phyloP scores from a whole-genome alignment of 2,329 filamentous ascomycete genomes.

The Phyllosticta citriasiana region DNA sequence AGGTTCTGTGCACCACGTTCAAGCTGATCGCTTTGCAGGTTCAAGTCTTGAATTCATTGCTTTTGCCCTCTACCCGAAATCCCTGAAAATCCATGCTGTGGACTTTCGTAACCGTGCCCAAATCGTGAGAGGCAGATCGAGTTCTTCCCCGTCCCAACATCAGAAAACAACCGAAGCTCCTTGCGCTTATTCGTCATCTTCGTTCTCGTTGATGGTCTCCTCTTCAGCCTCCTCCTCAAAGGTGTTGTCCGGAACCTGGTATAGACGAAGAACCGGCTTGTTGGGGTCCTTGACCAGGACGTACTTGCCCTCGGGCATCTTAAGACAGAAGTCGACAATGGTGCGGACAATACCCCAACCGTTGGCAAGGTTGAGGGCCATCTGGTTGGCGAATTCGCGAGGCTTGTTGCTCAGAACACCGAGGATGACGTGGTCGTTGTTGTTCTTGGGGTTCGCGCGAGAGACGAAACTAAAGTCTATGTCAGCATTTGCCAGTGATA shows the following conservation, averaged over 20 bases:
- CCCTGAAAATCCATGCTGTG: not conserved
- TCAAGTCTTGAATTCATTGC: conserved; percentile 5
- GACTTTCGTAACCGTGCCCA: conserved; percentile 4
- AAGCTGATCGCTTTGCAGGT: not conserved
- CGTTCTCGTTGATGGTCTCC: conserved; percentile 43
- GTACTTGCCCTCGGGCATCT: conserved; percentile 70
- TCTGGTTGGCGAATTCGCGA: conserved; percentile 90
- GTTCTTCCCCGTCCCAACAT: conserved; percentile 1
- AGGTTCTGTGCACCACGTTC: not conserved
- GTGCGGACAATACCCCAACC: conserved; percentile 99
- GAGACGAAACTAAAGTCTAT: conserved; percentile 68
- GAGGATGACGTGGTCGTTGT: conserved; percentile 88
- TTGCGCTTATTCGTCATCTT: conserved; percentile 41
- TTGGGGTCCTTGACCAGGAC: conserved; percentile 83
- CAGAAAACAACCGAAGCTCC: not conserved
- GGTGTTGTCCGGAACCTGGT: conserved; percentile 76
- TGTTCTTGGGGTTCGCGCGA: conserved; percentile 80
- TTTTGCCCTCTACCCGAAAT: conserved; percentile 4
- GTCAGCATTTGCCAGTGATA: conserved; percentile 17
- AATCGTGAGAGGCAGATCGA: conserved; percentile 4
- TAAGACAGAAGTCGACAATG: conserved; percentile 87
- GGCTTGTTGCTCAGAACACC: conserved; percentile 98
- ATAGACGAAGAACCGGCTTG: conserved; percentile 87
- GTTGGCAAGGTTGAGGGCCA: conserved; percentile 95
- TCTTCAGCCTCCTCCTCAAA: conserved; percentile 87